Conservation (phyloP, 768 basidiomycete species). For the Porphyrellus cyaneotinctus region DNA sequence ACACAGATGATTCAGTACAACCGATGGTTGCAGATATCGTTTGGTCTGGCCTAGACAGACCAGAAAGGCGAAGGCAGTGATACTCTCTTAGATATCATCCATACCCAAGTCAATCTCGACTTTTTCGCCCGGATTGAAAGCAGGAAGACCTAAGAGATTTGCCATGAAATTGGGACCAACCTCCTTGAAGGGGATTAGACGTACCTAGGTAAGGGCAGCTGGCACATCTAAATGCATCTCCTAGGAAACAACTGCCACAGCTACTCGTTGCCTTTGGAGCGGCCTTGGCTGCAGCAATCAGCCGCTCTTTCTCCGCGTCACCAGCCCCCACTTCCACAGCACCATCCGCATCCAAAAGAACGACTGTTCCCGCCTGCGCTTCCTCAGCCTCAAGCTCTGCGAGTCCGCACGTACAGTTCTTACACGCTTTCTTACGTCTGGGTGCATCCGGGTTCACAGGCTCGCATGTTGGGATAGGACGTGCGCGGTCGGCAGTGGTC, state of each 20-base stretch:
- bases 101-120: slow-evolving; percentile 86
- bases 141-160: slow-evolving; percentile 76
- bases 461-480: slow-evolving; percentile 76
- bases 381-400: slow-evolving; percentile 91
- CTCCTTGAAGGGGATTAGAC: slow-evolving; percentile 30
- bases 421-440: slow-evolving; percentile 90
- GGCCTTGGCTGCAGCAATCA: slow-evolving; percentile 61
- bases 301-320: slow-evolving; percentile 59
- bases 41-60: neutral
- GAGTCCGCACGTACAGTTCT: slow-evolving; percentile 94
- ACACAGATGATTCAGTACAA: slow-evolving; percentile 1
- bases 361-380: slow-evolving; percentile 51
- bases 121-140: slow-evolving; percentile 98
- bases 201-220: slow-evolving; percentile 94
- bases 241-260: slow-evolving; percentile 96
- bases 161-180: slow-evolving; percentile 11
- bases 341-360: slow-evolving; percentile 58
- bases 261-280: slow-evolving; percentile 90
- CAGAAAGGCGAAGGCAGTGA: neutral
- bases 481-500: slow-evolving; percentile 74
- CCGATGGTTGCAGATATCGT: slow-evolving; percentile 1
- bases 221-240: slow-evolving; percentile 95
- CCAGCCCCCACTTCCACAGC: slow-evolving; percentile 57
- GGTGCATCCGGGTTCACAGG: slow-evolving; percentile 49
- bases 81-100: slow-evolving; percentile 69